phyloP scores from a whole-genome alignment of 352 stramenopile species.

The Phytophthora cactorum region DNA sequence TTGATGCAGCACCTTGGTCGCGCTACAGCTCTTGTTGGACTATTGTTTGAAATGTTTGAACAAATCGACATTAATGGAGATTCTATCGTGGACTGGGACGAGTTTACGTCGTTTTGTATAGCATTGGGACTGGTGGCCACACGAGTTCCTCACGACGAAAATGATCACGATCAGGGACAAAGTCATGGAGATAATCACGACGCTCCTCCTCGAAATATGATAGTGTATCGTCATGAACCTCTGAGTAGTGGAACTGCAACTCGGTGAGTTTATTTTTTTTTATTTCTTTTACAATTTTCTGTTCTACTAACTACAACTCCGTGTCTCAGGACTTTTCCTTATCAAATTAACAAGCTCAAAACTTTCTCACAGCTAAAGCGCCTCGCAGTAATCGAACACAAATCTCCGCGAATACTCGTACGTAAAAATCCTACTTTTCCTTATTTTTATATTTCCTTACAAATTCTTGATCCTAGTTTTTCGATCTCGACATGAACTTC shows the following conservation, averaged over 20 bases:
- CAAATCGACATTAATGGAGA: constrained; percentile 90
- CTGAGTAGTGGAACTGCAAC: constrained; percentile 23
- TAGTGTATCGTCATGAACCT: constrained; percentile 37
- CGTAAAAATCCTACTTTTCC: constrained; percentile 8
- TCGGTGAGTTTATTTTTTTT: constrained; percentile 10
- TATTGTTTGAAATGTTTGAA: constrained; percentile 81
- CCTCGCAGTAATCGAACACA: constrained; percentile 68
- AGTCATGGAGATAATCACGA: constrained; percentile 19
- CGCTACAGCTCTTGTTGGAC: constrained; percentile 43
- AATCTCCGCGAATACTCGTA: constrained; percentile 60
- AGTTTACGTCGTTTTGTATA: constrained; percentile 87
- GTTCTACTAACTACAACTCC: neutral
- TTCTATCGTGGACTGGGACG: constrained; percentile 78
- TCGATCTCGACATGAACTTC: constrained; percentile 64
- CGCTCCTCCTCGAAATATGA: constrained; percentile 22
- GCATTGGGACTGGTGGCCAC: constrained; percentile 66
- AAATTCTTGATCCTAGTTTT: constrained; percentile 49
- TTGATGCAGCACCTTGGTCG: constrained; percentile 41
- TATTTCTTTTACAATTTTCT: neutral
- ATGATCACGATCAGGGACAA: constrained; percentile 34
- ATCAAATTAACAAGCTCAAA: constrained; percentile 66
- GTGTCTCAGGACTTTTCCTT: constrained; percentile 57
- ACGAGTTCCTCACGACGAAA: constrained; percentile 25
- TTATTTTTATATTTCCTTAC: constrained; percentile 2
- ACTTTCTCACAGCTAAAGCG: constrained; percentile 53